Evolutionary conservation across 2,329 filamentous ascomycete genomes (phyloP).

Genomic region (Kalmusia sp.): DNA sequence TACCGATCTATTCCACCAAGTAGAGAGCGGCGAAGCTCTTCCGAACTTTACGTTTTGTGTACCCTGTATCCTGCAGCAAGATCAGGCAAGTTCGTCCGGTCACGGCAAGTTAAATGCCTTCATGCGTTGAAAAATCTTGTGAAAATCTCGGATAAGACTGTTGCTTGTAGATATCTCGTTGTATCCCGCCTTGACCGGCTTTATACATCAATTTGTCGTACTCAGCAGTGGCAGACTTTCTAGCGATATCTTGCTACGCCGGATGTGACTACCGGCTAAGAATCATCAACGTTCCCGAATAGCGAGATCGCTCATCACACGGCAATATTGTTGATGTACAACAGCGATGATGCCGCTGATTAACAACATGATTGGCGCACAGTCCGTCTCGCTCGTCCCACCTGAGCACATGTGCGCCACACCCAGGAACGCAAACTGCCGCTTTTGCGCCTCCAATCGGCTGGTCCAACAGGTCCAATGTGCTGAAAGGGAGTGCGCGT

Average conservation of each 20-base stretch:
- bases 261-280: background rate
- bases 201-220: too few species aligned
- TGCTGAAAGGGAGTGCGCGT: background rate
- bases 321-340: background rate
- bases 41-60: background rate
- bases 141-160: too few species aligned
- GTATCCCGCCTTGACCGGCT: background rate
- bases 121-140: too few species aligned
- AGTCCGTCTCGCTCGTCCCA: background rate
- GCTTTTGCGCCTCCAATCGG: background rate
- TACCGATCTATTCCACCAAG: background rate
- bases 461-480: background rate
- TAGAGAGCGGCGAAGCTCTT: background rate
- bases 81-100: too few species aligned
- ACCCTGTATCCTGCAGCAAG: too few species aligned
- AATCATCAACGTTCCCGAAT: background rate
- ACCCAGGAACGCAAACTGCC: background rate
- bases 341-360: background rate
- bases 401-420: slow-evolving; percentile 10
- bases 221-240: too few species aligned
- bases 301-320: background rate
- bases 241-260: too few species aligned
- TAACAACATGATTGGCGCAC: background rate
- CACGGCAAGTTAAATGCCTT: too few species aligned
- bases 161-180: too few species aligned